These are phyloP conservation scores for Chaetoceros muelleri DNA, from an alignment of 108 stramenopile genomes.

Conservation along the genomic window DNA sequence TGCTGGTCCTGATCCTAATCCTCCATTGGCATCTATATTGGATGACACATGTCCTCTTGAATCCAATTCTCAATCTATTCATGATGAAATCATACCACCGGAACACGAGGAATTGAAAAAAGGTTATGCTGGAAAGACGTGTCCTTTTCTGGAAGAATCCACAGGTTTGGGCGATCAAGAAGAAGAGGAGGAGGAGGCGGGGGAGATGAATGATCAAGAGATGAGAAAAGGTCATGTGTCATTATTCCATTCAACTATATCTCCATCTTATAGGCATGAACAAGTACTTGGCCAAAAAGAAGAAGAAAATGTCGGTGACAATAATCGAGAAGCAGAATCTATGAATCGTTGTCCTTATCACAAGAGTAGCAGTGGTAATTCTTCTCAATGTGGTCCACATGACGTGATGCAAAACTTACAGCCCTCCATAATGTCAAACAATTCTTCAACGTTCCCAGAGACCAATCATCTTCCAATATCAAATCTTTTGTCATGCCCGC, in stretches of 20 bases:
- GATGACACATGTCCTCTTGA: not conserved
- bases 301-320: not conserved
- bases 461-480: too few species aligned
- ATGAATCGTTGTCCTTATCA: not conserved
- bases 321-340: too few species aligned
- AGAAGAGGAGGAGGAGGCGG: not conserved
- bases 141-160: not conserved
- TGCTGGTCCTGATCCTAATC: too few species aligned
- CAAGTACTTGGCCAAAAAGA: not conserved
- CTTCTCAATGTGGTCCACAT: not conserved
- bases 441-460: too few species aligned
- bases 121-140: not conserved
- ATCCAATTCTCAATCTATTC: not conserved
- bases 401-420: too few species aligned
- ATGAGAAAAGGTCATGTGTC: not conserved
- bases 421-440: too few species aligned
- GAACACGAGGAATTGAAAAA: not conserved
- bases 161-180: not conserved
- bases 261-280: not conserved
- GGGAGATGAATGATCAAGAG: not conserved
- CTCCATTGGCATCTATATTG: too few species aligned
- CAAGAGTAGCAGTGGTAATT: not conserved
- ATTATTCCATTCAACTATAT: not conserved
- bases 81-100: not conserved
- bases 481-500: too few species aligned